Evolutionary conservation across 371 early-diverging fungal species (phyloP).

Genomic region (Capillidium heterosporum): DNA sequence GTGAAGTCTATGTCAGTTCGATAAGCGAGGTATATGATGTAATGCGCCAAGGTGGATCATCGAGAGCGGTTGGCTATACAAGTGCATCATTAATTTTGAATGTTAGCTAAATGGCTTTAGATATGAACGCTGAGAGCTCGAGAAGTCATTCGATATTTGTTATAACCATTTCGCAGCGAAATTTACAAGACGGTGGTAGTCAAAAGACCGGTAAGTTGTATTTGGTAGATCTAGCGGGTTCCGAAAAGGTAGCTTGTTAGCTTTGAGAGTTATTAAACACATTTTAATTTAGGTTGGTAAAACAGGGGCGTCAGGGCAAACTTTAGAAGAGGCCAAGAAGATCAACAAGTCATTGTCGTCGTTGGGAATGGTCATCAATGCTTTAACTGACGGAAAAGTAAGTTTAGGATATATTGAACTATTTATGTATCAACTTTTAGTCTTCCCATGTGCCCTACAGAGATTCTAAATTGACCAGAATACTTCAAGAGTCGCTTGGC

Average conservation of each 20-base stretch:
- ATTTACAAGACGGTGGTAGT: conserved; percentile 58
- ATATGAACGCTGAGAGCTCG: conserved; percentile 96
- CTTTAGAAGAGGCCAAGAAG: conserved; percentile 97
- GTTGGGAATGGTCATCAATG: conserved; percentile 97
- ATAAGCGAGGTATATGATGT: conserved; percentile 86
- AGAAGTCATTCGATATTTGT: conserved; percentile 95
- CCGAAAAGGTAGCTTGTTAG: conserved; percentile 56
- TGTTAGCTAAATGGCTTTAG: not conserved
- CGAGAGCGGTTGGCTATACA: conserved; percentile 86
- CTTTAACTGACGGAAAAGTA: conserved; percentile 82
- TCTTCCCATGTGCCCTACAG: conserved; percentile 94
- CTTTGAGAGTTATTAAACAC: not conserved
- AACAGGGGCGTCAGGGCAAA: conserved; percentile 96
- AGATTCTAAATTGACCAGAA: conserved; percentile 95
- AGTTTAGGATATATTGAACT: no score
- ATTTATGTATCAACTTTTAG: conserved; percentile 16
- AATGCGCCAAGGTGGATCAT: conserved; percentile 74
- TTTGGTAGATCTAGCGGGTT: conserved; percentile 98
- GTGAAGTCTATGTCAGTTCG: conserved; percentile 86
- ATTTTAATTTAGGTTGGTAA: conserved; percentile 31
- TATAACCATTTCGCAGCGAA: conserved; percentile 82
- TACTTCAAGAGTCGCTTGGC: conserved; percentile 95
- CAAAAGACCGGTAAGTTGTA: conserved; percentile 79
- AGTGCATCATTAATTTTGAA: conserved; percentile 24
- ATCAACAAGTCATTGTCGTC: conserved; percentile 97